A percentile compares a stretch with the other conserved stretches of the same genome.
phyloP scores from a whole-genome alignment of 352 stramenopile genomes.

The Pythium phragmitis region DNA sequence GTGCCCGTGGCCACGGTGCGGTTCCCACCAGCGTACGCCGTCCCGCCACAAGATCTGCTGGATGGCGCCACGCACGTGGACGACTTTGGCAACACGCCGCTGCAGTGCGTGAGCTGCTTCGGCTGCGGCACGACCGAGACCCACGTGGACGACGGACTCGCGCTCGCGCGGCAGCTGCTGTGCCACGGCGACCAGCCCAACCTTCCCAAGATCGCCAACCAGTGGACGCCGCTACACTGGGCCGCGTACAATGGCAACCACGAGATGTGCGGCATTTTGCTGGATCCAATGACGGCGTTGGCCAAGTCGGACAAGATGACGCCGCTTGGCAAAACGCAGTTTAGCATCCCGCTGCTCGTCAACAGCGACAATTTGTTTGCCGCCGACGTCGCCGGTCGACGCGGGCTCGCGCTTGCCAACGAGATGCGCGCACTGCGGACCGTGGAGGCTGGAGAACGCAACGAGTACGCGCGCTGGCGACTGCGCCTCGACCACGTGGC shows the following conservation, averaged over 20 bases:
- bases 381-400: conserved; percentile 59
- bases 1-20: conserved; percentile 52
- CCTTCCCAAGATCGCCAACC: conserved; percentile 57
- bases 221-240: conserved; percentile 79
- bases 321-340: conserved; percentile 40
- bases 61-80: conserved; percentile 52
- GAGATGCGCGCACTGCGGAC: conserved; percentile 40
- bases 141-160: conserved; percentile 65
- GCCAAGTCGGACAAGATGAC: conserved; percentile 7
- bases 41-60: conserved; percentile 48
- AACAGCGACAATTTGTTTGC: conserved; percentile 59
- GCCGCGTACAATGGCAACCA: conserved; percentile 75
- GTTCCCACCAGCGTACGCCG: conserved; percentile 38
- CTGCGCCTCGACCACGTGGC: conserved; percentile 60
- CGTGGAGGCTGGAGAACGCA: conserved; percentile 6
- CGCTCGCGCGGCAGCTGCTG: conserved; percentile 61
- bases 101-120: conserved; percentile 80
- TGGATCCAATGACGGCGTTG: conserved; percentile 33
- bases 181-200: conserved; percentile 70
- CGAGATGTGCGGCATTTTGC: conserved; percentile 52
- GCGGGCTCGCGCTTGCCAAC: conserved; percentile 43
- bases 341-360: conserved; percentile 54
- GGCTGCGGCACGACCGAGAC: conserved; percentile 56
- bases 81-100: conserved; percentile 75
- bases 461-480: conserved; percentile 50